Evolutionary conservation across 352 stramenopile genomes (phyloP).

Genomic region (Phytophthora litchii): DNA sequence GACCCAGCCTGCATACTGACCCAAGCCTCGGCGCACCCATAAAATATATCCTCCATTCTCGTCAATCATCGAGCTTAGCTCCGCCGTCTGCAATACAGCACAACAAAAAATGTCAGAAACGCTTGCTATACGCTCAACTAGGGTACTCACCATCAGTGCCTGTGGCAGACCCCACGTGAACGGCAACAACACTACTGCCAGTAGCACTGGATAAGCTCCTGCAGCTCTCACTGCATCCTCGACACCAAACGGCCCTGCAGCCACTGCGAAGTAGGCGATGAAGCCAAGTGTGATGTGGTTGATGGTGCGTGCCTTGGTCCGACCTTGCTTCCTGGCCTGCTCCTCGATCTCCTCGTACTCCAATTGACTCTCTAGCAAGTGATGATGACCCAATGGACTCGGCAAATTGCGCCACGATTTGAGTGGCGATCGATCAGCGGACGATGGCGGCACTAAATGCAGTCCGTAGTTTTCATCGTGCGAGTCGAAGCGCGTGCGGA

Average conservation of each 20-base stretch:
- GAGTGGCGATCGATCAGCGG: conserved; percentile 72
- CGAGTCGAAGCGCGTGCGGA: conserved; percentile 75
- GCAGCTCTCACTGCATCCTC: conserved; percentile 79
- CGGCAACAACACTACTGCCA: conserved; percentile 74
- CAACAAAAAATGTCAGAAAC: no score
- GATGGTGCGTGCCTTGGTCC: conserved; percentile 65
- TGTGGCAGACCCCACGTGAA: conserved; percentile 88
- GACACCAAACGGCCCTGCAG: conserved; percentile 77
- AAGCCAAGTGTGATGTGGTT: conserved; percentile 85
- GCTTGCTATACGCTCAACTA: no score
- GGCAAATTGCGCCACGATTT: conserved; percentile 79
- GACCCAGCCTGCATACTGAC: conserved; percentile 83
- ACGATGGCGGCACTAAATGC: conserved; percentile 77
- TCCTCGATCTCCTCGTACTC: conserved; percentile 48
- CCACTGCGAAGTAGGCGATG: conserved; percentile 86
- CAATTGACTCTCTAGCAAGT: conserved; percentile 52
- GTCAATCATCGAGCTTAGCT: conserved; percentile 86
- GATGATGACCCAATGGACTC: conserved; percentile 51
- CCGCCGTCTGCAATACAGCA: conserved; percentile 47
- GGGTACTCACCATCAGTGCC: conserved; percentile 57
- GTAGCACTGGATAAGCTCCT: conserved; percentile 68
- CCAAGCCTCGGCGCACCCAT: conserved; percentile 81
- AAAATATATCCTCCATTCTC: conserved; percentile 88
- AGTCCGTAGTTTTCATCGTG: conserved; percentile 52
- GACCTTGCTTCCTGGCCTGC: conserved; percentile 29